Percentiles rank a stretch among this genome's conserved stretches.
These are phyloP conservation scores for Linum usitatissimum DNA, from an alignment of 345 rosid genomes.

Conservation along the genomic window DNA sequence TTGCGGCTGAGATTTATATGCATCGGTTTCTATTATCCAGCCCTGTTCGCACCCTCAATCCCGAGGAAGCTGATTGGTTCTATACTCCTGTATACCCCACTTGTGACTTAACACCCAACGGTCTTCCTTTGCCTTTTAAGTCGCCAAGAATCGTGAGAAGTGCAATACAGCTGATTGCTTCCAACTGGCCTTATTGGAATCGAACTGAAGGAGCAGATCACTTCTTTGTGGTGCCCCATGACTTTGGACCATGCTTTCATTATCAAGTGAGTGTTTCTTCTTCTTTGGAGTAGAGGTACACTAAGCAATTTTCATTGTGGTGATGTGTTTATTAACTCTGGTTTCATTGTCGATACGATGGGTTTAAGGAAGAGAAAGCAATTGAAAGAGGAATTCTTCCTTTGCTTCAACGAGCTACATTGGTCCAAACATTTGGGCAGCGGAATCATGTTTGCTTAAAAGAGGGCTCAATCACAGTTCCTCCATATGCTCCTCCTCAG, in stretches of 20 bases:
- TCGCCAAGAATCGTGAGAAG: conserved; percentile 96
- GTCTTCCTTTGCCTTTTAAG: conserved; percentile 88
- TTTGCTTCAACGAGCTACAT: conserved; percentile 60
- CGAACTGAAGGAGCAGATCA: conserved; percentile 91
- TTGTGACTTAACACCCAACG: conserved; percentile 94
- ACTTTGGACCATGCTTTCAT: conserved; percentile 93
- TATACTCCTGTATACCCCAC: conserved; percentile 81
- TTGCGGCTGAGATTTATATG: conserved; percentile 92
- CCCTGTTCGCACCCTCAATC: conserved; percentile 76
- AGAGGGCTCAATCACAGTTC: conserved; percentile 85
- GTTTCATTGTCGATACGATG: not conserved
- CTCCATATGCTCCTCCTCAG: conserved; percentile 94
- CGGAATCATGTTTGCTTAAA: conserved; percentile 85
- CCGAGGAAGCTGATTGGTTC: conserved; percentile 95
- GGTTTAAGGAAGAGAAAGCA: conserved; percentile 82
- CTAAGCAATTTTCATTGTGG: too few species aligned
- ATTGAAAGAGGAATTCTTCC: conserved; percentile 80
- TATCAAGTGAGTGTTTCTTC: conserved; percentile 46
- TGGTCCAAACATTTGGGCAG: conserved; percentile 96
- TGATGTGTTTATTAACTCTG: not conserved
- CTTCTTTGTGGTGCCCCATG: conserved; percentile 92
- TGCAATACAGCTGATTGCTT: conserved; percentile 67
- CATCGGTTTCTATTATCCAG: conserved; percentile 85
- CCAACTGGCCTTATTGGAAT: conserved; percentile 93
- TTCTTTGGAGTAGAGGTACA: not conserved